These are phyloP conservation scores for Aphanocladium album DNA, from an alignment of 2,329 filamentous ascomycete genomes.

Conservation along the genomic window DNA sequence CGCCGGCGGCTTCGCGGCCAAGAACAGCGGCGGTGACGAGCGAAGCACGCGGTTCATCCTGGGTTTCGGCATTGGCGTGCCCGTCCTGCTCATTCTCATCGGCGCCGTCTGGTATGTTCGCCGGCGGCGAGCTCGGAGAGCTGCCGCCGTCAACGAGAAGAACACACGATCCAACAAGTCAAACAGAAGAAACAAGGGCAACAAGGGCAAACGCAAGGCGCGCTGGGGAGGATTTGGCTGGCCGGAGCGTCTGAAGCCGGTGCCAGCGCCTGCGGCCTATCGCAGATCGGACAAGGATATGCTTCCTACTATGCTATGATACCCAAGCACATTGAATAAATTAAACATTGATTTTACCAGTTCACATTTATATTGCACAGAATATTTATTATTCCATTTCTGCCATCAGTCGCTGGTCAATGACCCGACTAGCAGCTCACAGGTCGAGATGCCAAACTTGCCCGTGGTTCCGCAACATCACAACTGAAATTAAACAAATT, in stretches of 20 bases:
- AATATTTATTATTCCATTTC: no score
- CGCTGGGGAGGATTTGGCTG: not conserved
- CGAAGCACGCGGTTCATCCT: constrained; percentile 4
- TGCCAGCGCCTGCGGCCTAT: not conserved
- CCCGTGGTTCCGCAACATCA: no score
- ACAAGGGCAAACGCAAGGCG: not conserved
- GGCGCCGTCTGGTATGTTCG: constrained; percentile 3
- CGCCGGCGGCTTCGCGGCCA: not conserved
- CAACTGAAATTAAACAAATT: no score
- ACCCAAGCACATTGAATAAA: not conserved
- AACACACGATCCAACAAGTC: not conserved
- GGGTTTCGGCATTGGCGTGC: constrained; percentile 10
- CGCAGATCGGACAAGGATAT: not conserved
- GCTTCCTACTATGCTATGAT: not conserved
- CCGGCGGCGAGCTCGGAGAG: not conserved
- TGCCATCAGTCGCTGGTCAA: no score
- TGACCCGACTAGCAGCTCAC: no score
- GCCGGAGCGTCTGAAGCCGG: constrained; percentile 2
- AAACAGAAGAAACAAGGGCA: not conserved
- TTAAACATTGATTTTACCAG: not conserved
- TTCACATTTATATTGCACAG: no score
- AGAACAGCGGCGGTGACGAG: not conserved
- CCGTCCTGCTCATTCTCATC: constrained; percentile 3
- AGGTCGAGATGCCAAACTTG: no score
- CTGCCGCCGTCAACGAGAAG: not conserved